These are phyloP conservation scores for Ogataea saltuana DNA, from an alignment of 805 yeast genomes.

Conservation along the genomic window DNA sequence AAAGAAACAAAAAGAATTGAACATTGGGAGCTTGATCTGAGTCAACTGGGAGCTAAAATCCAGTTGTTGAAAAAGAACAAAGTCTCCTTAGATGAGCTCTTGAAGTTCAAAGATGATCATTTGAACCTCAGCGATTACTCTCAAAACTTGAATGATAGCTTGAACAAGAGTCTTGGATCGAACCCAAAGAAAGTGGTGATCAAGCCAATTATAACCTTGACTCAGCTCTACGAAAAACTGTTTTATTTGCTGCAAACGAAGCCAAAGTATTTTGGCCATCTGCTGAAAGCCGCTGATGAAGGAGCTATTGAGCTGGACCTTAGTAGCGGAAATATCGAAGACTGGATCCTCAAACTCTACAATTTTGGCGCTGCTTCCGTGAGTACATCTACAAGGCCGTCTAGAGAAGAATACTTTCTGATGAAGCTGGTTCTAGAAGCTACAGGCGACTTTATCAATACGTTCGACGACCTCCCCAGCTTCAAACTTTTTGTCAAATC, in stretches of 20 bases:
- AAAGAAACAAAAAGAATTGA: conserved; percentile 71
- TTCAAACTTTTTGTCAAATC: conserved; percentile 31
- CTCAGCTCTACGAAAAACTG: conserved; percentile 72
- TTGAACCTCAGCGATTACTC: conserved; percentile 31
- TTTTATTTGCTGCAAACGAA: conserved; percentile 85
- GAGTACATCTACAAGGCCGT: conserved; percentile 32
- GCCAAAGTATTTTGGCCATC: conserved; percentile 64
- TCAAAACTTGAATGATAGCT: conserved; percentile 25
- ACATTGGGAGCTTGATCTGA: conserved; percentile 68
- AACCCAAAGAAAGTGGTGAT: conserved; percentile 28
- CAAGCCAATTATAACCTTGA: conserved; percentile 48
- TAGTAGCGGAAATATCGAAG: conserved; percentile 34
- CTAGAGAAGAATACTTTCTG: conserved; percentile 71
- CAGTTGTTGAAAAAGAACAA: conserved; percentile 77
- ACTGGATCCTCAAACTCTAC: conserved; percentile 38
- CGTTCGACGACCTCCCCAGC: conserved; percentile 18
- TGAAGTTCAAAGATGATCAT: conserved; percentile 40
- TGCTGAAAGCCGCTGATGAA: conserved; percentile 42
- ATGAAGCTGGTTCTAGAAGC: conserved; percentile 55
- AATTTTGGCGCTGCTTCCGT: conserved; percentile 25
- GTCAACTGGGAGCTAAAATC: conserved; percentile 75
- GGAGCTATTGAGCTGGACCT: conserved; percentile 21
- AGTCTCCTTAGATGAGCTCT: conserved; percentile 71
- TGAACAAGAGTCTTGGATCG: conserved; percentile 25
- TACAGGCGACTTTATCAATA: conserved; percentile 43